Conservation (phyloP, 139 green algal genomes). For the Chlorella ohadii region DNA sequence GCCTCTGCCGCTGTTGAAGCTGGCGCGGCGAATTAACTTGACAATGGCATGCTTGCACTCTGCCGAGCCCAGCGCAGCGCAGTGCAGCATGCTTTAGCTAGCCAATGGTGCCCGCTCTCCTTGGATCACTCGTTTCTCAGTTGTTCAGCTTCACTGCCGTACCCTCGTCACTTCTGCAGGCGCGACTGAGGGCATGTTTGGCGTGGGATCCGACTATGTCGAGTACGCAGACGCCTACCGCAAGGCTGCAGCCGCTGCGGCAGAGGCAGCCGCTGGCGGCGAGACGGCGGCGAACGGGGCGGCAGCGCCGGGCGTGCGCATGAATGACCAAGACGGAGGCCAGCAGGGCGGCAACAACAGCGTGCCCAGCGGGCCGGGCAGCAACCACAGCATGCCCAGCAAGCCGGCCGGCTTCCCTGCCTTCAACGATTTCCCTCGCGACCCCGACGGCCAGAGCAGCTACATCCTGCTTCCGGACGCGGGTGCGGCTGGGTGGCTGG, state of each 20-base stretch:
- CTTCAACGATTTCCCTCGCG: background rate
- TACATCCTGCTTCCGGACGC: background rate
- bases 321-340: no score
- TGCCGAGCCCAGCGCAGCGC: no score
- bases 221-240: background rate
- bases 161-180: no score
- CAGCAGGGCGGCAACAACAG: background rate
- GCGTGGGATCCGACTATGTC: background rate
- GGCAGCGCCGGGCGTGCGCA: no score
- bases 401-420: background rate
- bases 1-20: no score
- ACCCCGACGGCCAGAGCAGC: background rate
- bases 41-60: no score
- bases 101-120: no score
- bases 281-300: background rate
- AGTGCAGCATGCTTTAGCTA: no score
- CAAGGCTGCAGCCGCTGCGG: background rate
- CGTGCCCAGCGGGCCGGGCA: no score
- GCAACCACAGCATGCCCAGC: background rate
- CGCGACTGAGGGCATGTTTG: constrained; percentile 4
- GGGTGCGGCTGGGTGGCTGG: background rate
- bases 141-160: no score
- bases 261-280: background rate
- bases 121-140: no score
- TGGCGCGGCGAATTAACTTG: no score